Conservation (phyloP, 306 rosid species). For the Quercus dentata region DNA sequence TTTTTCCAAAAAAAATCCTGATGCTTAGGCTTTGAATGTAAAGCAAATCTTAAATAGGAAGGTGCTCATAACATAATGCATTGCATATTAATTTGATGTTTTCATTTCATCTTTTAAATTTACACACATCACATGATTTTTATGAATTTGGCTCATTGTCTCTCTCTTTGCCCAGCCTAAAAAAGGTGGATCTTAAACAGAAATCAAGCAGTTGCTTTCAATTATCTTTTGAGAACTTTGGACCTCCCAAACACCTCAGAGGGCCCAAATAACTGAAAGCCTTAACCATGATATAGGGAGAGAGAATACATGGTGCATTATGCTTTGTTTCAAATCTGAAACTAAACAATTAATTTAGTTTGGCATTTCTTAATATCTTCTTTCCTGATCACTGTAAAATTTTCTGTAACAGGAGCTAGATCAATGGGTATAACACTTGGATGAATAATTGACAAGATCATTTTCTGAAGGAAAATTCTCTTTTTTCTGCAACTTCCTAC, state of each 20-base stretch:
- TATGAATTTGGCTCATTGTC: not conserved
- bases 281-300: not conserved
- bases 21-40: not conserved
- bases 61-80: not conserved
- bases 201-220: not conserved
- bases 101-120: not conserved
- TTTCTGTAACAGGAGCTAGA: constrained; percentile 14
- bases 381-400: not conserved
- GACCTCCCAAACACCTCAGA: not conserved
- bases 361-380: not conserved
- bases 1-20: too few species aligned
- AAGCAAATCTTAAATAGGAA: not conserved
- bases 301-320: not conserved
- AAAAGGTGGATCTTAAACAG: not conserved
- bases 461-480: too few species aligned
- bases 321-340: not conserved
- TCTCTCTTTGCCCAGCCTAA: not conserved
- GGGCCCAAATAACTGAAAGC: not conserved
- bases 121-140: not conserved
- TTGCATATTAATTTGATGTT: not conserved
- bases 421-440: not conserved
- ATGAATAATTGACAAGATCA: not conserved
- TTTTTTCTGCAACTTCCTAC: not conserved
- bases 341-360: not conserved
- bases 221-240: not conserved